Evolutionary conservation across 768 basidiomycete species (phyloP), one percentile per base, ranked within the genome.

Genomic region (Cantharellus anzutake): DNA sequence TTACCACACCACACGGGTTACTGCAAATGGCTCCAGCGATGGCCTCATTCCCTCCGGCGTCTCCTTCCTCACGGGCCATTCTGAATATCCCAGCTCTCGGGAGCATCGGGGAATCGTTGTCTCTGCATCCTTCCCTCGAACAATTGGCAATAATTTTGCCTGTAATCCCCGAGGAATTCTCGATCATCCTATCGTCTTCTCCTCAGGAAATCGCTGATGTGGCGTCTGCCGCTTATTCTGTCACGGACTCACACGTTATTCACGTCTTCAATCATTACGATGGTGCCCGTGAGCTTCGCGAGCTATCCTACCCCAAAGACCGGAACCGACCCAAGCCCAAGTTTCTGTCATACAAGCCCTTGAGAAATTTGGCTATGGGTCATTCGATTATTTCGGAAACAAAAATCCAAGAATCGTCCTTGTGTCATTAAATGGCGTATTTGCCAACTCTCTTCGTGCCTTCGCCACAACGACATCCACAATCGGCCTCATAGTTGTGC

Each of bases 221-320:
- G 59, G 79, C 91, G 2, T 66, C 78, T 37, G 75, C 89, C 55
- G 75, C 89, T n/a, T 92, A 92, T 73, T 76, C 74, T 61, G 70
- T 86, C 56, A 75, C 76, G 14, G 68, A 72, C 20, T 77, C 73
- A 48, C 88, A 94, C 70, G 81, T 87, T 60, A 76, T 92, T 59
- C 91, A 97, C 69, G 72, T 97, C 48, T 92, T 98, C 67, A 92
- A 98, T 70, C 87, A 94, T 65, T 77, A 86, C 67, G 80, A 80
- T 62, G 76, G 81, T 40, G 75, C 82, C 41, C 82, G 94, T 35
- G 91, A 98, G 71, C 72, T 79, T 80, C 85, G 2, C 77, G 81
- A 59, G 66, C 74, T 41, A 70, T 80, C 42, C 65, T 70, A 37
- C 74, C 75, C 4, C 59, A 76, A 2, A 65, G 75, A 14, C 63